A percentile compares a stretch with the other conserved stretches of the same genome.
phyloP scores from a whole-genome alignment of 441 rosid genomes.

The Pelargonium citronellum region DNA sequence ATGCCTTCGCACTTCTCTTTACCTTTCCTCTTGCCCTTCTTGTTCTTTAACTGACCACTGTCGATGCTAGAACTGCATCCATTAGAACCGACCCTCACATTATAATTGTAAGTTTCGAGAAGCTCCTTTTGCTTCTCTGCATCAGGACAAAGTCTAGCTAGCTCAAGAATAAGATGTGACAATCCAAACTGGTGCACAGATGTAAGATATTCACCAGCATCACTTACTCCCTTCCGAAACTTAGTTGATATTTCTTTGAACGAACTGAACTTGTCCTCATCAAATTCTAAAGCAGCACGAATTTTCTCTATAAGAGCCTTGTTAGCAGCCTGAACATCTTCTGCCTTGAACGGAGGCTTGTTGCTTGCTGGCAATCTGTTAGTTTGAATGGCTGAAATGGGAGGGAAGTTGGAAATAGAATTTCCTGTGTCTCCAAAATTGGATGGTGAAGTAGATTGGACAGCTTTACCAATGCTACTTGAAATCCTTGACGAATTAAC shows the following conservation, averaged over 20 bases:
- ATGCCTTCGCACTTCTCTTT: slow-evolving; percentile 33
- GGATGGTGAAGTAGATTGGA: slow-evolving; percentile 25
- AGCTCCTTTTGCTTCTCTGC: slow-evolving; percentile 41
- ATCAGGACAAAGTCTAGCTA: slow-evolving; percentile 40
- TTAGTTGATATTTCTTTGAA: slow-evolving; percentile 35
- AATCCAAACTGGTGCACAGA: slow-evolving; percentile 39
- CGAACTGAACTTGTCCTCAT: slow-evolving; percentile 33
- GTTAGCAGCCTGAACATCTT: slow-evolving; percentile 39
- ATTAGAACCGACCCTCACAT: slow-evolving; percentile 15
- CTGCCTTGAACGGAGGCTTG: slow-evolving; percentile 23
- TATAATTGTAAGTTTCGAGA: slow-evolving; percentile 30
- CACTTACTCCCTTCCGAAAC: slow-evolving; percentile 30
- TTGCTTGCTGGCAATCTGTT: slow-evolving; percentile 18
- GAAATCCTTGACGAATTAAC: slow-evolving; percentile 28
- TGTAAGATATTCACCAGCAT: slow-evolving; percentile 35
- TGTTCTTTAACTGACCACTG: slow-evolving; percentile 10
- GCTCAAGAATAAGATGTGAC: slow-evolving; percentile 36
- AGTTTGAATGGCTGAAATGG: slow-evolving; percentile 20
- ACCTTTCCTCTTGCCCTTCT: slow-evolving; percentile 28
- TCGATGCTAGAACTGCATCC: slow-evolving; percentile 19
- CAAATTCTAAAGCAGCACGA: slow-evolving; percentile 33
- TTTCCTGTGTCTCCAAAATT: slow-evolving; percentile 22
- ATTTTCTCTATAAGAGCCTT: slow-evolving; percentile 41
- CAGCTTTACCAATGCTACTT: slow-evolving; percentile 21
- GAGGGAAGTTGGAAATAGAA: slow-evolving; percentile 26